These are phyloP conservation scores for Exutisphaerella laricina DNA, from an alignment of 2,329 filamentous ascomycete species.

Conservation along the genomic window DNA sequence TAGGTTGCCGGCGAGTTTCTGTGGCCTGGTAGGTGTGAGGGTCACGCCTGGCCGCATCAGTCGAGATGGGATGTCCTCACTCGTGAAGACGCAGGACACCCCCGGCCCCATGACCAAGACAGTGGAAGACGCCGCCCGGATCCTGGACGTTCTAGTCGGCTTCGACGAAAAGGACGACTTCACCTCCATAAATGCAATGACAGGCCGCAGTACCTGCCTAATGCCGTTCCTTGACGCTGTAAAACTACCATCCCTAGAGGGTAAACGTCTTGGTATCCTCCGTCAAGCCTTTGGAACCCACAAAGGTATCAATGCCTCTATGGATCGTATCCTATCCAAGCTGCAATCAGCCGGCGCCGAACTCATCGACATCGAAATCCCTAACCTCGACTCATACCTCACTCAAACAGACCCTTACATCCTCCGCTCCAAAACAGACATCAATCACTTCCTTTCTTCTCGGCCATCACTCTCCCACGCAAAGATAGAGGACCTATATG, in stretches of 20 bases:
- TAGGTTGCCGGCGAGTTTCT: constrained; percentile 24
- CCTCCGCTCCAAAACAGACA: constrained; percentile 24
- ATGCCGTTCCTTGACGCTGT: constrained; percentile 18
- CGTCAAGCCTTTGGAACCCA: constrained; percentile 22
- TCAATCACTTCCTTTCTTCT: constrained; percentile 24
- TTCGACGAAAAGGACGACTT: constrained; percentile 20
- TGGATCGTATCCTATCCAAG: constrained; percentile 14
- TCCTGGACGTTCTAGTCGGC: constrained; percentile 24
- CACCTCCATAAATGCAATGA: constrained; percentile 20
- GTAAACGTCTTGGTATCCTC: constrained; percentile 23
- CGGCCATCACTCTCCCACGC: constrained; percentile 17
- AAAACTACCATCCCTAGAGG: constrained; percentile 14
- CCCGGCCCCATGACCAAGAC: constrained; percentile 23
- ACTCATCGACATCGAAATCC: constrained; percentile 25
- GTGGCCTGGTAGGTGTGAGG: constrained; percentile 25
- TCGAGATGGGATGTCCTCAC: constrained; percentile 22
- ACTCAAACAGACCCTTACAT: constrained; percentile 18
- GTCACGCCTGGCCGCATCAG: constrained; percentile 27
- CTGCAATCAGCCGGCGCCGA: constrained; percentile 17
- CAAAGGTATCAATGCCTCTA: constrained; percentile 16
- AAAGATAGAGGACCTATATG: constrained; percentile 23
- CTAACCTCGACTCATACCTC: constrained; percentile 19
- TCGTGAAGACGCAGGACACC: constrained; percentile 24
- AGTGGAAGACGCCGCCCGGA: constrained; percentile 23
- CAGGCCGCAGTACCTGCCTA: neutral